Conservation (phyloP, 2,329 filamentous ascomycete species). For the Diaporthe velutina region DNA sequence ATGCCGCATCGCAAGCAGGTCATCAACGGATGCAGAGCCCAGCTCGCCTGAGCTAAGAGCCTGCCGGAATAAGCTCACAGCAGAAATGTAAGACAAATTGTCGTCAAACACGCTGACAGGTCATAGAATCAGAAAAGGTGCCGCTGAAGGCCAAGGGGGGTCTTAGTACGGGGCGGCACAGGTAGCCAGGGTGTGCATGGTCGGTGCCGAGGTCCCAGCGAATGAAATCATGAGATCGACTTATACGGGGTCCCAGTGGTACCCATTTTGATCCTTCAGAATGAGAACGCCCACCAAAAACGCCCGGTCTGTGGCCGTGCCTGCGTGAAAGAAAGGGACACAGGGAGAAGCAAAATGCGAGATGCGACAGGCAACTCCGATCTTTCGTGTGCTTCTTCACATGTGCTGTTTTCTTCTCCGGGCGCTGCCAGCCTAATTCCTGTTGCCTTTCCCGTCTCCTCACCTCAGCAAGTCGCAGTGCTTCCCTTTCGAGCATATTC, state of each 20-base stretch:
- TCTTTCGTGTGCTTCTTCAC: not conserved
- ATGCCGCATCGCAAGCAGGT: not conserved
- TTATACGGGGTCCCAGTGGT: not conserved
- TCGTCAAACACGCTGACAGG: not conserved
- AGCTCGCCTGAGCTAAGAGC: not conserved
- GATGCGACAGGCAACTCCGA: not conserved
- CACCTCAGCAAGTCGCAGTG: not conserved
- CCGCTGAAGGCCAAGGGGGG: not conserved
- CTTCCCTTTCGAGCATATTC: not conserved
- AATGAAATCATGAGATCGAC: not conserved
- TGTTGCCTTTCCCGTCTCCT: not conserved
- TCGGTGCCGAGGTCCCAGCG: not conserved
- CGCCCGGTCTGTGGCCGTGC: not conserved
- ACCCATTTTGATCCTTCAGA: conserved; percentile 21
- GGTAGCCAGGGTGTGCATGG: not conserved
- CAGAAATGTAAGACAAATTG: not conserved
- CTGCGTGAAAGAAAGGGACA: not conserved
- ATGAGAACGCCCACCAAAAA: not conserved
- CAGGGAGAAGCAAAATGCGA: not conserved
- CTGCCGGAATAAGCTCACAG: not conserved
- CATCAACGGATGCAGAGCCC: not conserved
- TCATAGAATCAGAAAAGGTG: not conserved
- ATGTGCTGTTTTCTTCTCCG: not conserved
- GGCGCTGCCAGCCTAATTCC: not conserved
- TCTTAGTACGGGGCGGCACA: not conserved